These are phyloP conservation scores for Sophora flavescens DNA, from an alignment of 306 rosid species.

Conservation along the genomic window DNA sequence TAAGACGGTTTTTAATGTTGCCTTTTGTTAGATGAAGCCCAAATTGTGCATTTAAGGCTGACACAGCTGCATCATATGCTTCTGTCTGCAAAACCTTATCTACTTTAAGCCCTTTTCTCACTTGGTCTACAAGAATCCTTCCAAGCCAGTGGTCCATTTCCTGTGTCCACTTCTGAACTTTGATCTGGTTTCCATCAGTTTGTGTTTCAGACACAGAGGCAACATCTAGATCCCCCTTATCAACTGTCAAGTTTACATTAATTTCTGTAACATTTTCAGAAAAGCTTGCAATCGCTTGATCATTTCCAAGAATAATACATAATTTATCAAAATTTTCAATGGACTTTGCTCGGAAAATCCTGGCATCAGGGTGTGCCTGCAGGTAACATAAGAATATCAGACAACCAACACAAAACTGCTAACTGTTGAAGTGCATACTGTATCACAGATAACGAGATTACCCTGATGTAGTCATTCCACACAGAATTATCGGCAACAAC, in stretches of 20 bases:
- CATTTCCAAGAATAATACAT: slow-evolving; percentile 60
- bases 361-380: slow-evolving; percentile 65
- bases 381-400: slow-evolving; percentile 45
- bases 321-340: slow-evolving; percentile 59
- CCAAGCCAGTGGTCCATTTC: slow-evolving; percentile 70
- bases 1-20: slow-evolving; percentile 61
- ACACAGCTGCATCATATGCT: slow-evolving; percentile 58
- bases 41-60: slow-evolving; percentile 53
- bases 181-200: slow-evolving; percentile 53
- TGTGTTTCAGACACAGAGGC: slow-evolving; percentile 49
- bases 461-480: slow-evolving; percentile 67
- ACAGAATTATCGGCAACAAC: slow-evolving; percentile 60
- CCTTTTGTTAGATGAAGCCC: slow-evolving; percentile 59
- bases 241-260: slow-evolving; percentile 50
- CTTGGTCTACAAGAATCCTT: slow-evolving; percentile 59
- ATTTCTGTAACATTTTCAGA: slow-evolving; percentile 55
- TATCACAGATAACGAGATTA: slow-evolving; percentile 41
- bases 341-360: slow-evolving; percentile 52
- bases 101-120: slow-evolving; percentile 61
- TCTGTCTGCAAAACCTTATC: slow-evolving; percentile 58
- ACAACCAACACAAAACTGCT: slow-evolving; percentile 31
- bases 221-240: slow-evolving; percentile 49
- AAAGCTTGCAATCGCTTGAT: slow-evolving; percentile 45
- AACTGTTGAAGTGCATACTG: slow-evolving; percentile 14
- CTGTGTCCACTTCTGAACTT: slow-evolving; percentile 61